Evolutionary conservation across 805 yeast species (phyloP).

Genomic region (Wickerhamiella sergipiensis): DNA sequence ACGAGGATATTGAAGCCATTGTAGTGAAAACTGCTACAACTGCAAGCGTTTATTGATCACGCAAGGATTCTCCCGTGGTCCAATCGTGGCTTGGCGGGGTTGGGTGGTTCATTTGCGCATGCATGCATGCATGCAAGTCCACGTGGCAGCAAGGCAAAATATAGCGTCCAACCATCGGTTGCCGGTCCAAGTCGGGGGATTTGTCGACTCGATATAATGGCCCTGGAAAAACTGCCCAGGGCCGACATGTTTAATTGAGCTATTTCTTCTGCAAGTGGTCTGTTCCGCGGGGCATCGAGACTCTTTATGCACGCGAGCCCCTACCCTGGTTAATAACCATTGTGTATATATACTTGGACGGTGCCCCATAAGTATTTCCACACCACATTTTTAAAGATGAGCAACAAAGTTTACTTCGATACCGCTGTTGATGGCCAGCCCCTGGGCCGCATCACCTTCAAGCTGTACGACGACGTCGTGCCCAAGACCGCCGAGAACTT

Average conservation of each 20-base stretch:
- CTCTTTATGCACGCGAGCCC: neutral
- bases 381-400: slow-evolving; percentile 19
- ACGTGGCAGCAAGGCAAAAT: neutral
- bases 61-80: neutral
- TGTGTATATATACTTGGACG: neutral
- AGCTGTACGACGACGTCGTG: slow-evolving; percentile 77
- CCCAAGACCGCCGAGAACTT: slow-evolving; percentile 96
- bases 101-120: neutral
- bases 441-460: slow-evolving; percentile 75
- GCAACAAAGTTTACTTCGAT: slow-evolving; percentile 58
- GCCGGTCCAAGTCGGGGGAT: neutral
- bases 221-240: too few relatives aligned
- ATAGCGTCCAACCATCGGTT: neutral
- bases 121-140: neutral
- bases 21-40: neutral
- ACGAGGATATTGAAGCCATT: neutral
- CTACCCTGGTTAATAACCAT: neutral
- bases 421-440: slow-evolving; percentile 65
- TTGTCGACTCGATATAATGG: too few relatives aligned
- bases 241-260: neutral
- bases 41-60: neutral
- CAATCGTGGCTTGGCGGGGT: neutral
- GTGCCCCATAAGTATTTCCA: neutral
- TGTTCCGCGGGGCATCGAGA: neutral
- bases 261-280: neutral